A percentile compares a stretch with the other conserved stretches of the same genome.
These are phyloP conservation scores for Colletotrichum echinochloae DNA, from an alignment of 2,329 filamentous ascomycete genomes.

Conservation along the genomic window DNA sequence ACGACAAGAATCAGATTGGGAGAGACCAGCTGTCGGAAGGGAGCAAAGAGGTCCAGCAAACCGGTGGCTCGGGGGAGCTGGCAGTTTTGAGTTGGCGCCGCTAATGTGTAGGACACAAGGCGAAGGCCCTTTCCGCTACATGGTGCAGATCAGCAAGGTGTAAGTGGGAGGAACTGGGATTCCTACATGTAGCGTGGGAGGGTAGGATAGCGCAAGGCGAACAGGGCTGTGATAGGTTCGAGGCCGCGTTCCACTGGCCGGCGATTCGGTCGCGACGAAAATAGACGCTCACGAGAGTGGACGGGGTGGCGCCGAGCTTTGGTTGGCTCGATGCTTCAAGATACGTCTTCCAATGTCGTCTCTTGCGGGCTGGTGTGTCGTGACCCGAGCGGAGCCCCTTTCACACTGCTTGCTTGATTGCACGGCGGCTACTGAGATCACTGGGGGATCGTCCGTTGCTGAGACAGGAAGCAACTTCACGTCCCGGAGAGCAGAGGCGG, in stretches of 20 bases:
- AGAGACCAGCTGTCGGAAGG: conserved; percentile 69
- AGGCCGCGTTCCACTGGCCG: conserved; percentile 54
- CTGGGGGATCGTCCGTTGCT: not conserved
- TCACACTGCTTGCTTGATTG: conserved; percentile 4
- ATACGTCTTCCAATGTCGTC: conserved; percentile 19
- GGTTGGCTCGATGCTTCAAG: conserved; percentile 42
- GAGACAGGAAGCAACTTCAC: not conserved
- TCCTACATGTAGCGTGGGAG: conserved; percentile 46
- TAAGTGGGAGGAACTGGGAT: conserved; percentile 50
- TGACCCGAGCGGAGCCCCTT: conserved; percentile 9
- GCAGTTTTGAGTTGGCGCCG: conserved; percentile 66
- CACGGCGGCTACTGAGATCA: conserved; percentile 1
- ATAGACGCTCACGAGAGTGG: conserved; percentile 58
- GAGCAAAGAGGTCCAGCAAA: conserved; percentile 52
- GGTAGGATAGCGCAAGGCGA: conserved; percentile 42
- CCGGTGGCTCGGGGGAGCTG: conserved; percentile 55
- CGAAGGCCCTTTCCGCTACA: conserved; percentile 48
- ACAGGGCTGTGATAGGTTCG: conserved; percentile 58
- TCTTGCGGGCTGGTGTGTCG: conserved; percentile 24
- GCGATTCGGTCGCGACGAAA: conserved; percentile 52
- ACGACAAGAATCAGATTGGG: conserved; percentile 52
- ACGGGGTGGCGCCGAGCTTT: conserved; percentile 51
- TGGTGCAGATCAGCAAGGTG: conserved; percentile 52
- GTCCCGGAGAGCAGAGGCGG: not conserved
- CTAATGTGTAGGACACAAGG: conserved; percentile 33